phyloP scores from a whole-genome alignment of 768 basidiomycete species.

The Boletellus sp. region DNA sequence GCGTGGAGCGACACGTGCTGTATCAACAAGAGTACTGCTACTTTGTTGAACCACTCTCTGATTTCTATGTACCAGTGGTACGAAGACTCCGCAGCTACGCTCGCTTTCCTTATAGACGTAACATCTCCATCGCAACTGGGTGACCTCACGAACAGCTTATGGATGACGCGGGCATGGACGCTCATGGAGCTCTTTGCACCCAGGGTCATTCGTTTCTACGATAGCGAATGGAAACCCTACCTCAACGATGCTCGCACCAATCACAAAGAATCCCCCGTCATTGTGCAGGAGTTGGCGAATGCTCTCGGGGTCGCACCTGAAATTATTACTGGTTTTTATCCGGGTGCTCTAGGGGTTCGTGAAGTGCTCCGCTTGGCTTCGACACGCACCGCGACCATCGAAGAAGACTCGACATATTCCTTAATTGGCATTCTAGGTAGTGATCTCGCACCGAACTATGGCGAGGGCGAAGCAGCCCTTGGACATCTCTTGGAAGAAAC shows the following conservation, averaged over 20 bases:
- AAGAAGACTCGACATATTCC: conserved; percentile 9
- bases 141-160: conserved; percentile 2
- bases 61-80: conserved; percentile 13
- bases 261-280: conserved; percentile 7
- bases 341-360: background rate
- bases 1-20: conserved; percentile 15
- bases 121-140: conserved; percentile 1
- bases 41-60: conserved; percentile 2
- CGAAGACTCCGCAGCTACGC: conserved; percentile 3
- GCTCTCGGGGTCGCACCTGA: conserved; percentile 7
- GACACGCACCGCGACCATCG: conserved; percentile 2
- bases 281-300: conserved; percentile 5
- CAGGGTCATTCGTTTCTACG: conserved; percentile 10
- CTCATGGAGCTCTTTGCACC: conserved; percentile 11
- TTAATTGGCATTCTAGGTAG: conserved; percentile 8
- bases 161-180: conserved; percentile 14
- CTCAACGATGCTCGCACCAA: conserved; percentile 2
- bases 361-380: conserved; percentile 9
- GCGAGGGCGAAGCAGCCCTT: conserved; percentile 8
- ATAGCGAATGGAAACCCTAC: conserved; percentile 11
- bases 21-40: conserved; percentile 4
- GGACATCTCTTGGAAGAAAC: conserved; percentile 9
- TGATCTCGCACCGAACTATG: conserved; percentile 5
- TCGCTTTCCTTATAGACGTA: conserved; percentile 4
- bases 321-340: conserved; percentile 4